Conservation (phyloP, 2,329 filamentous ascomycete genomes). For the Ramularia endophylla region DNA sequence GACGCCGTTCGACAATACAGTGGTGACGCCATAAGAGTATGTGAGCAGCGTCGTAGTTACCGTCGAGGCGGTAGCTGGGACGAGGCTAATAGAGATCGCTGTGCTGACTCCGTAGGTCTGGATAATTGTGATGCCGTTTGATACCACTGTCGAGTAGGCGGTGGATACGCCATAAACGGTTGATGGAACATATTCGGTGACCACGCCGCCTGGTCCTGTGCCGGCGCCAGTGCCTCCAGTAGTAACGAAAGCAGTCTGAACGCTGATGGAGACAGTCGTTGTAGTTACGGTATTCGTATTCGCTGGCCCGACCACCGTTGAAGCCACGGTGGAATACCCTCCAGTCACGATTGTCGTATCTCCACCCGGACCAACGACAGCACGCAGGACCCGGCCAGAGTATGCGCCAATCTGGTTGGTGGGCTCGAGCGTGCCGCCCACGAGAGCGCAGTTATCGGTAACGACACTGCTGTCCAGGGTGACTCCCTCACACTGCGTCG, state of each 20-base stretch:
- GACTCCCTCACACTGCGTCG: slow-evolving; percentile 21
- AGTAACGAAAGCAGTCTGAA: not conserved
- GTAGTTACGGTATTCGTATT: slow-evolving; percentile 3
- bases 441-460: slow-evolving; percentile 20
- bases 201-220: slow-evolving; percentile 9
- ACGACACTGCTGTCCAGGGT: slow-evolving; percentile 16
- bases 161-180: slow-evolving; percentile 23
- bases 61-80: slow-evolving; percentile 19
- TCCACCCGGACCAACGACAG: slow-evolving; percentile 1
- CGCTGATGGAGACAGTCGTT: slow-evolving; percentile 2
- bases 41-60: slow-evolving; percentile 22
- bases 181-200: slow-evolving; percentile 14
- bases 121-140: slow-evolving; percentile 21
- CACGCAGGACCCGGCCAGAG: slow-evolving; percentile 17
- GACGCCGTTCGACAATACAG: not conserved
- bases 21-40: slow-evolving; percentile 6
- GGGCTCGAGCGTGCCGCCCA: slow-evolving; percentile 13
- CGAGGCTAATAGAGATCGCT: slow-evolving; percentile 18
- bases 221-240: slow-evolving; percentile 8
- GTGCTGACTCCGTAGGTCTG: slow-evolving; percentile 19
- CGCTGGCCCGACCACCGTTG: slow-evolving; percentile 3
- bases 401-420: slow-evolving; percentile 9
- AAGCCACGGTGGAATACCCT: slow-evolving; percentile 1
- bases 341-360: too few species aligned
- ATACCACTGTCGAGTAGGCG: slow-evolving; percentile 20